These are phyloP conservation scores for Curvularia lunata DNA, from an alignment of 2,329 filamentous ascomycete species.

Conservation along the genomic window DNA sequence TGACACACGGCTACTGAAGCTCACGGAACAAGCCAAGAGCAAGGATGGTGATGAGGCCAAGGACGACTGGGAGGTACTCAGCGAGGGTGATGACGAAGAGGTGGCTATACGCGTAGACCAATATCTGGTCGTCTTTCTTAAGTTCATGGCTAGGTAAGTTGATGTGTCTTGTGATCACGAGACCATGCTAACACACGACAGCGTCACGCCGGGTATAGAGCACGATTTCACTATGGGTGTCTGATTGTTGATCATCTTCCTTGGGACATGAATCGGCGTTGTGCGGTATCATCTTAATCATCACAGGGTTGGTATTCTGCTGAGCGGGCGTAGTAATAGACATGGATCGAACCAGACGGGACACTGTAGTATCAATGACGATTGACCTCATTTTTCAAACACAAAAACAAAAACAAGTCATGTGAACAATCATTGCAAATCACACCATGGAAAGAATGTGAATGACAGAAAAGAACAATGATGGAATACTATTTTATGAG, in stretches of 20 bases:
- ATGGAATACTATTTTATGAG: neutral
- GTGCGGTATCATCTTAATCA: constrained; percentile 7
- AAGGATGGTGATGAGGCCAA: constrained; percentile 51
- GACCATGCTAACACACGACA: constrained; percentile 69
- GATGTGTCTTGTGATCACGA: constrained; percentile 38
- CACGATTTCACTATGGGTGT: constrained; percentile 98
- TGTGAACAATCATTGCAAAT: no score
- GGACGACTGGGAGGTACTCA: constrained; percentile 68
- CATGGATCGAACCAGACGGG: constrained; percentile 1
- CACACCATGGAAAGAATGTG: neutral
- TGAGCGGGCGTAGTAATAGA: constrained; percentile 8
- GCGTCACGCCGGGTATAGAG: constrained; percentile 93
- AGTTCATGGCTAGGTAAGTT: constrained; percentile 65
- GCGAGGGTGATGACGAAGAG: constrained; percentile 70
- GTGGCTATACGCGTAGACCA: constrained; percentile 87
- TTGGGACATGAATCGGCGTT: constrained; percentile 9
- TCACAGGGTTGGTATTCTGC: constrained; percentile 7
- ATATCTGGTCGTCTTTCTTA: constrained; percentile 85
- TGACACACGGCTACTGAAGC: constrained; percentile 69
- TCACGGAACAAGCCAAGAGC: constrained; percentile 58
- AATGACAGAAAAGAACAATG: neutral
- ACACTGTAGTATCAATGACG: constrained; percentile 5
- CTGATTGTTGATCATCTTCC: constrained; percentile 51
- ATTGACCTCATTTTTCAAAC: neutral
- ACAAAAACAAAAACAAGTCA: neutral